Conservation (phyloP, 371 early-diverging fungal species). For the Dichotomocladium elegans region DNA sequence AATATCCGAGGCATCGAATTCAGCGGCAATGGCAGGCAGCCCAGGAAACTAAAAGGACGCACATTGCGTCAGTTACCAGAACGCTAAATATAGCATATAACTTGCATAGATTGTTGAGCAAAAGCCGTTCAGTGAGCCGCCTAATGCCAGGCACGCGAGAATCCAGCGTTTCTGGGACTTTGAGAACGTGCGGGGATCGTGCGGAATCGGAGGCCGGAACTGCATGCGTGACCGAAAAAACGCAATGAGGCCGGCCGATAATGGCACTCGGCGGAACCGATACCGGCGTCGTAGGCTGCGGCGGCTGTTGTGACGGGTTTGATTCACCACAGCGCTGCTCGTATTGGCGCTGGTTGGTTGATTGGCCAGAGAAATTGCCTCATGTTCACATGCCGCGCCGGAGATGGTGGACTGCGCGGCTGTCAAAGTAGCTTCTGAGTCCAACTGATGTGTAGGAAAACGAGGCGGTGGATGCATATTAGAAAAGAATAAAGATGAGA, state of each 20-base stretch:
- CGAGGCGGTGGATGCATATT: too few species aligned
- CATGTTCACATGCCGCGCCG: too few species aligned
- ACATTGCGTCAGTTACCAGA: not conserved
- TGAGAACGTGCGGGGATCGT: conserved; percentile 25
- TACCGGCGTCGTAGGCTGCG: too few species aligned
- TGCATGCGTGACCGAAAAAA: conserved; percentile 14
- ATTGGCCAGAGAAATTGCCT: too few species aligned
- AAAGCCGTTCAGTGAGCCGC: conserved; percentile 34
- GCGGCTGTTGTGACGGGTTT: too few species aligned
- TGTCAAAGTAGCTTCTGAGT: too few species aligned
- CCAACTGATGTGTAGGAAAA: too few species aligned
- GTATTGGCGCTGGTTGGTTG: too few species aligned
- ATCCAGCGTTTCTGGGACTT: conserved; percentile 21
- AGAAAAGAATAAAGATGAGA: too few species aligned
- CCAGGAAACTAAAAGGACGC: conserved; percentile 27
- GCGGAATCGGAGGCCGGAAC: conserved; percentile 17
- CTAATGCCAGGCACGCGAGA: conserved; percentile 24
- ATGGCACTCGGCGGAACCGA: too few species aligned
- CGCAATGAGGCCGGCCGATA: not conserved
- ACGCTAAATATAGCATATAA: not conserved
- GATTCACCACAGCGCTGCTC: too few species aligned
- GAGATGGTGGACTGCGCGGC: too few species aligned
- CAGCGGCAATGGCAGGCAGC: conserved; percentile 34
- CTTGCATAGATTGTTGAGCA: conserved; percentile 37
- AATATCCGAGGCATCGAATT: conserved; percentile 33